Evolutionary conservation across 169 alveolate species (phyloP).

Genomic region (Plasmodium knowlesi): DNA sequence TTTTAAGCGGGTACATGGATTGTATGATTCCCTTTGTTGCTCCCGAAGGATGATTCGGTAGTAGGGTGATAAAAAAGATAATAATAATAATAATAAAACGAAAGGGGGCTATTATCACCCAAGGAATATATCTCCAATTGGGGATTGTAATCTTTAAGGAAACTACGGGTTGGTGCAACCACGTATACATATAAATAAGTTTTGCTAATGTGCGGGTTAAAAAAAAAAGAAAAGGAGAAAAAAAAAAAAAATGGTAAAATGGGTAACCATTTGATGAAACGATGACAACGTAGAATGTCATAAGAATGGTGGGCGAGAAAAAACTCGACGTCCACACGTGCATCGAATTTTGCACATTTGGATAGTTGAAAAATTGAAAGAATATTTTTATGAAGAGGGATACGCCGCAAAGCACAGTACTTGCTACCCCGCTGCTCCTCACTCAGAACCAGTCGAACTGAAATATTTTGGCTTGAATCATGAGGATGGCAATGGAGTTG

Average conservation of each 20-base stretch:
- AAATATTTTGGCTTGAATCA: slow-evolving; percentile 71
- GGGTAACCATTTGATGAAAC: not conserved
- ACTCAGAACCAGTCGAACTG: slow-evolving; percentile 67
- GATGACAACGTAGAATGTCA: not conserved
- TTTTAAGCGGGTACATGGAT: not conserved
- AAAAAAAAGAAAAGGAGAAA: not conserved
- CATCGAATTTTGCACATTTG: not conserved
- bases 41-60: not conserved
- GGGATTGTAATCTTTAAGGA: not conserved
- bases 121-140: not conserved
- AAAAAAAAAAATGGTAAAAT: not conserved
- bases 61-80: not conserved
- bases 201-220: not conserved
- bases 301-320: not conserved
- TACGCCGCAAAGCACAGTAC: not conserved
- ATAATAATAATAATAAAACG: not conserved
- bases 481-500: slow-evolving; percentile 59
- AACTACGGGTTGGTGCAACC: not conserved
- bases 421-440: not conserved
- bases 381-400: not conserved
- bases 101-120: not conserved
- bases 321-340: not conserved
- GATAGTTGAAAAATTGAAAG: not conserved
- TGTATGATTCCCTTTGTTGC: not conserved
- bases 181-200: not conserved